Evolutionary conservation across 169 alveolate species (phyloP), one percentile per base, ranked within the genome.

Genomic region (Condylostoma magnum): DNA sequence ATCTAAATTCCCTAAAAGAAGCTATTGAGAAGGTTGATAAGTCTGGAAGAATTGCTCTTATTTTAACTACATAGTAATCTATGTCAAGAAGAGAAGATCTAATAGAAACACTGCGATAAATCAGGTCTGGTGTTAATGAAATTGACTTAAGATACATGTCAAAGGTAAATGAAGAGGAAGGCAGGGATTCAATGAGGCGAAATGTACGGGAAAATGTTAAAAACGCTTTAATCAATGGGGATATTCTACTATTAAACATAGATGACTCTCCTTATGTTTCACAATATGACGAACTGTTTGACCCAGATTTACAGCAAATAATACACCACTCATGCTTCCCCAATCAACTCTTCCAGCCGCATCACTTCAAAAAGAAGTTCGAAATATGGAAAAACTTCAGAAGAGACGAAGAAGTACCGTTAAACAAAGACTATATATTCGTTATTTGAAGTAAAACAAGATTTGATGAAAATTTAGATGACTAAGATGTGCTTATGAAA

Each of bases 271-370:
- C n/a, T n/a, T n/a, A n/a, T n/a, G n/a, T 15, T 1, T 18, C 33
- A 8, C 36, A 60, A 1, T 60, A 60, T 34, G 58, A 60, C 1
- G 71, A 36, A 38, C 71, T 60, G 25, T 41, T 38, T 41, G 36
- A 60, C 31, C 71, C 71, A n/a, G 71, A 60, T 4, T 10, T 60
- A 28, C 71, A 60, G 37, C 34, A 60, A 38, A 38, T 37, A 22
- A 38, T 36, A 22, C 18, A 60, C 37, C 58, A 31, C 2, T 38
- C 46, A 18, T 38, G 43, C 12, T 60, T 60, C 25, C 71, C 71
- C 2, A 28, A 52, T 6, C 10, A 8, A 8, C 28, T 60, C 8
- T 60, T 60, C 31, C 12, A 27, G 43, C 71, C 71, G 15, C 34
- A 36, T 60, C 34, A n/a, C 31, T 10, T 60, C 22, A 41, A 36